Percentiles rank a stretch among this genome's conserved stretches.
phyloP scores from a whole-genome alignment of 257 asterid genomes.

The Solanum ahanhuiri region DNA sequence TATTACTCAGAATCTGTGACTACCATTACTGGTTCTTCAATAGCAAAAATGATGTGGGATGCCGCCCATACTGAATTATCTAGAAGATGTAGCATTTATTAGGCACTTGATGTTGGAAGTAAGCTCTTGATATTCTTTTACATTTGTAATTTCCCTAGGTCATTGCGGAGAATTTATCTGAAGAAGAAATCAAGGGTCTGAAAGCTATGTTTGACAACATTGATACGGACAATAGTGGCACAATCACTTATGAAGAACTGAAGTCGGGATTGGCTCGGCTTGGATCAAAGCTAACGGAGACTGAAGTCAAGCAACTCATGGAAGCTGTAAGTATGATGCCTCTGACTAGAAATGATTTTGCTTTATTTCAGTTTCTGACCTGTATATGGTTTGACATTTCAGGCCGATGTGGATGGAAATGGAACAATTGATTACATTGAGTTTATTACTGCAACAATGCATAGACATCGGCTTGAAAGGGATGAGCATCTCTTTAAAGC shows the following conservation, averaged over 20 bases:
- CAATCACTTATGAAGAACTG: slow-evolving; percentile 81
- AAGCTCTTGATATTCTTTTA: neutral
- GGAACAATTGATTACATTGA: slow-evolving; percentile 89
- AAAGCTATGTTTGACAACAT: slow-evolving; percentile 68
- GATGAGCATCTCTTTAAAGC: slow-evolving; percentile 77
- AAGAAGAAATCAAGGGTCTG: slow-evolving; percentile 85
- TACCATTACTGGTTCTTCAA: neutral
- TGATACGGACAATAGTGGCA: slow-evolving; percentile 76
- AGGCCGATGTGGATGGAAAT: slow-evolving; percentile 97
- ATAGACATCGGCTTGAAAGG: slow-evolving; percentile 82
- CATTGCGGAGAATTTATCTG: slow-evolving; percentile 81
- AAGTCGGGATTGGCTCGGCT: slow-evolving; percentile 81
- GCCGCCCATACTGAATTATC: neutral
- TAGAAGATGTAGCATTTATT: neutral
- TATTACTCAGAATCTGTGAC: neutral
- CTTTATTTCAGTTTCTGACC: neutral
- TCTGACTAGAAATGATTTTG: neutral
- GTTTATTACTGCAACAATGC: slow-evolving; percentile 94
- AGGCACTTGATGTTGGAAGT: neutral
- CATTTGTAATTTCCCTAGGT: slow-evolving; percentile 31
- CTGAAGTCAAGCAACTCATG: slow-evolving; percentile 84
- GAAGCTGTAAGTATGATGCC: slow-evolving; percentile 57
- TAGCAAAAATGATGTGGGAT: neutral
- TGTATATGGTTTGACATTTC: slow-evolving; percentile 2
- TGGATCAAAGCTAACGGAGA: slow-evolving; percentile 71